These are phyloP conservation scores for Podospora australis DNA, from an alignment of 495 filamentous ascomycete species.

Conservation along the genomic window DNA sequence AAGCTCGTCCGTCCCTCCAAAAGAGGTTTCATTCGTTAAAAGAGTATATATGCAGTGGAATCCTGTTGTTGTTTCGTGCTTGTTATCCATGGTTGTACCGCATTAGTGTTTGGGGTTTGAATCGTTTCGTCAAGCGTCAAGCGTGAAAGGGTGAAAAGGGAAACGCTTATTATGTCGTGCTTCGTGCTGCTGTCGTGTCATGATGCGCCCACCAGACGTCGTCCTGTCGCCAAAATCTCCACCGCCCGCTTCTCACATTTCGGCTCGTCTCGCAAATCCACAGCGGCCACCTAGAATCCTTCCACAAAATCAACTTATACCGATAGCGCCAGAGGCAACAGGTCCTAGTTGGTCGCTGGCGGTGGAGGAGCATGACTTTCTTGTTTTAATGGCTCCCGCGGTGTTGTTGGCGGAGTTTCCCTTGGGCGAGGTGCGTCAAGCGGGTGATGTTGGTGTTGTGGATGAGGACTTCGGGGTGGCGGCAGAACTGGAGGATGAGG, in stretches of 20 bases:
- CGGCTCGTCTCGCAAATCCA: neutral
- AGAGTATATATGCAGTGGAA: too few species aligned
- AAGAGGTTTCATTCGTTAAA: too few species aligned
- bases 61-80: neutral
- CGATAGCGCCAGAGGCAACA: neutral
- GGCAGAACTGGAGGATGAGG: conserved; percentile 9
- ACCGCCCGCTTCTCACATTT: neutral
- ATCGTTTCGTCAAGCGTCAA: neutral
- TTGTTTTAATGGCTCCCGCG: conserved; percentile 6
- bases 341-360: conserved; percentile 7
- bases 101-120: conserved; percentile 2
- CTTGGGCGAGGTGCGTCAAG: conserved; percentile 6
- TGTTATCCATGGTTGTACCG: neutral
- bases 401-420: conserved; percentile 9
- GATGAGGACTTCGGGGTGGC: conserved; percentile 14
- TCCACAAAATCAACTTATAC: neutral
- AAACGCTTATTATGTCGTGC: neutral
- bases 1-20: too few species aligned
- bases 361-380: conserved; percentile 7
- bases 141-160: neutral
- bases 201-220: too few species aligned
- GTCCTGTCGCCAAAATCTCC: neutral
- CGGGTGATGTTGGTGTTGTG: conserved; percentile 2
- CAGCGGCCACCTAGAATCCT: neutral
- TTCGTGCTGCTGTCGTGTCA: conserved; percentile 2